Percentiles rank a stretch among this genome's conserved stretches.
Conservation (phyloP, 257 asterid species). For the Fraxinus excelsior region DNA sequence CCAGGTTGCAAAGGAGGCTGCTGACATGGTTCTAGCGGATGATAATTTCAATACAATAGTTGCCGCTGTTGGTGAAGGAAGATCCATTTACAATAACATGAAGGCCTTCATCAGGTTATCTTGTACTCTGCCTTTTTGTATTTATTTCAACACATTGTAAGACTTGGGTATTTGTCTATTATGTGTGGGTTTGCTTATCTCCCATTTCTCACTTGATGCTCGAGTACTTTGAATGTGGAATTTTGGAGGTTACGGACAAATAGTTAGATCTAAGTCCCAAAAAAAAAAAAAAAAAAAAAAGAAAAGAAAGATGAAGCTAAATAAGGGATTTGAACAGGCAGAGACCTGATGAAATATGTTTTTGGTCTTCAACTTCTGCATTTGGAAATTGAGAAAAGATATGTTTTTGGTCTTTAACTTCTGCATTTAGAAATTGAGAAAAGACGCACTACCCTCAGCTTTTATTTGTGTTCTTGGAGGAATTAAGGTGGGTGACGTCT, state of each 20-base stretch:
- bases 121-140: not conserved
- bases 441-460: not conserved
- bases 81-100: constrained; percentile 83
- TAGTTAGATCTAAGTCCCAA: too few relatives aligned
- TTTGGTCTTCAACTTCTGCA: not conserved
- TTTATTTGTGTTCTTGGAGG: not conserved
- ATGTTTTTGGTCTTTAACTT: not conserved
- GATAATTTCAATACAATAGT: constrained; percentile 97
- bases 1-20: constrained; percentile 98
- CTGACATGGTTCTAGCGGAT: constrained; percentile 99
- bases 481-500: not conserved
- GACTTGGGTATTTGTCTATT: not conserved
- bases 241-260: not conserved
- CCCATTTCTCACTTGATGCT: not conserved
- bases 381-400: not conserved
- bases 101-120: constrained; percentile 94
- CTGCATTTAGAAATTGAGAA: not conserved
- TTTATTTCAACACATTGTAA: not conserved
- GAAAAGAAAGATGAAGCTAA: not conserved
- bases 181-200: not conserved
- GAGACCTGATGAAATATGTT: not conserved
- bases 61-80: constrained; percentile 98
- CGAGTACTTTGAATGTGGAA: not conserved
- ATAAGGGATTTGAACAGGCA: not conserved
- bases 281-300: too few relatives aligned